These are phyloP conservation scores for Cladophialophora carrionii DNA, from an alignment of 2,329 filamentous ascomycete species.

Conservation along the genomic window DNA sequence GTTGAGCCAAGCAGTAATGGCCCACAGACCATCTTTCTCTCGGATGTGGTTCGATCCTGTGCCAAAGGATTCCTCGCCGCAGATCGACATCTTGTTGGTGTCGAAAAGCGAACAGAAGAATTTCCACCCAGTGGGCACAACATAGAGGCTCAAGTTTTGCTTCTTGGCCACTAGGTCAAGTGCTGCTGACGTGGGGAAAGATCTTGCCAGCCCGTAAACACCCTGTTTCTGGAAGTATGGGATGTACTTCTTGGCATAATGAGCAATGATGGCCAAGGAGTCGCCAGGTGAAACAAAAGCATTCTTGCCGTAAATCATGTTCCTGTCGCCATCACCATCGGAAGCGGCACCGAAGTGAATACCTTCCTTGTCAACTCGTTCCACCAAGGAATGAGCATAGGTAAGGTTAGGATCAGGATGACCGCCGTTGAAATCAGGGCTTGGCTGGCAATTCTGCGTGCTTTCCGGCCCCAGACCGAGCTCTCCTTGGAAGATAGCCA, in stretches of 20 bases:
- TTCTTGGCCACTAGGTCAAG: conserved; percentile 96
- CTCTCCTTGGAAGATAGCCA: conserved; percentile 92
- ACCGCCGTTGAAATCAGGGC: conserved; percentile 93
- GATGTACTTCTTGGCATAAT: conserved; percentile 85
- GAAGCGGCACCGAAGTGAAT: conserved; percentile 97
- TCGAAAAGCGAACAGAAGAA: conserved; percentile 98
- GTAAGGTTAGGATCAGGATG: conserved; percentile 98
- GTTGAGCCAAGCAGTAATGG: conserved; percentile 96
- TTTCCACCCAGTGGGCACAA: conserved; percentile 98
- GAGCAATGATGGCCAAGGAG: conserved; percentile 95
- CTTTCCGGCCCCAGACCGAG: conserved; percentile 76
- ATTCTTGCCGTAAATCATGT: conserved; percentile 99
- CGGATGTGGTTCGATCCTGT: conserved; percentile 98
- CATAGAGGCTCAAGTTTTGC: conserved; percentile 87
- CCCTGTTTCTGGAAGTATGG: conserved; percentile 98
- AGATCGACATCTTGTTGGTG: conserved; percentile 94
- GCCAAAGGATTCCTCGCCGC: conserved; percentile 96
- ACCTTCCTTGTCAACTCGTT: conserved; percentile 84
- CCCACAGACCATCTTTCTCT: conserved; percentile 98
- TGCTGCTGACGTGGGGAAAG: conserved; percentile 95
- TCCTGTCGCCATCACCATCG: conserved; percentile 96
- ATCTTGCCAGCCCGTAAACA: conserved; percentile 90
- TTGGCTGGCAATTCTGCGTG: conserved; percentile 89
- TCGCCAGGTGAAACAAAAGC: conserved; percentile 96
- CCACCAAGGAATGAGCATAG: conserved; percentile 92